Base-by-base conservation (phyloP, 768 basidiomycete genomes). In the Pholiota microspora region DNA sequence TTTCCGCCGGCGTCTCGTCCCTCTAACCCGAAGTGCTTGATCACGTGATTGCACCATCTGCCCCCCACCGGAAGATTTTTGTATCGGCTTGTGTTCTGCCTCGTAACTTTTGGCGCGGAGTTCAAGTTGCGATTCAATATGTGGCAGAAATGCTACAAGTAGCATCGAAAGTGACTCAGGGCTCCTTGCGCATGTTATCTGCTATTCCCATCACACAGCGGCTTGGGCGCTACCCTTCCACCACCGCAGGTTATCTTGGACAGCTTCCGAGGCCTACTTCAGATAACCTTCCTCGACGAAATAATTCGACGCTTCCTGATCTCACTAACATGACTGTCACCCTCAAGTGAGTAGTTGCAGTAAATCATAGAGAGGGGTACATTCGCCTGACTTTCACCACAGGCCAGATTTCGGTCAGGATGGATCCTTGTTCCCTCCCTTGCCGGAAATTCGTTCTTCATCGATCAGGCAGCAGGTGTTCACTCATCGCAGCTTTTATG, bases 401-500 rank as follows among this genome's bases (percentile, higher is more conserved):
- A 77, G 77, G 51, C 74, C 75, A n/a, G 73, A 77, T 62, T 77
- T 78, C 57, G 77, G 76, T 6, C 66, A 66, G 24, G 64, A 71
- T 49, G 64, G 63, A 73, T 75, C 7, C 60, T 66, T 58, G 66
- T 85, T 68, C 73, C 90, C 89, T 0, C 67, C 77, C 3, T 77
- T 92, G 1, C 89, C 90, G 0, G 59, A 69, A 44, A 86, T 92
- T 56, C 54, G 65, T 12, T 69, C 75, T 8, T 64, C 71, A 1
- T 69, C 68, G 1, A 77, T 88, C 49, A 69, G 72, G 36, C 67
- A 64, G 32, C 82, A 80, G 62, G 79, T 90, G 1, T 92, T 88
- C 64, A 92, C 90, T 1, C 90, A 92, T 63, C 83, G 89, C 31
- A 86, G 85, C 65, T 80, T 76, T 62, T 80, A 74, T 62, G 89